These are phyloP conservation scores for Mycena pura DNA, from an alignment of 768 basidiomycete species.

Conservation along the genomic window DNA sequence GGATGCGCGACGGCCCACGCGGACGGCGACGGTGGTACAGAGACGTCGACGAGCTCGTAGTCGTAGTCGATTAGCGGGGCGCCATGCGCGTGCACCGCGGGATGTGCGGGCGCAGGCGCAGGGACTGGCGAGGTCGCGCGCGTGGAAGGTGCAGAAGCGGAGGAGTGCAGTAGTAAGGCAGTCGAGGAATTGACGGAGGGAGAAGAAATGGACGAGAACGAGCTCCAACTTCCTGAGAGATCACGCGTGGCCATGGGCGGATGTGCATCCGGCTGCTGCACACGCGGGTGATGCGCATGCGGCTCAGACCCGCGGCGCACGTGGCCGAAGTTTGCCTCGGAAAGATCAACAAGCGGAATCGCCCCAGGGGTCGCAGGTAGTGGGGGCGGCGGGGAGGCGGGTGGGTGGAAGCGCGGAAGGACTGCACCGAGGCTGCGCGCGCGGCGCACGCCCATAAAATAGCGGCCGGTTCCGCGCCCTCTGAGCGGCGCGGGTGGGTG, in stretches of 20 bases:
- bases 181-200: no score
- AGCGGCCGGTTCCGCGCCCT: background rate
- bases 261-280: no score
- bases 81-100: no score
- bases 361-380: background rate
- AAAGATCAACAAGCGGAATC: slow-evolving; percentile 10
- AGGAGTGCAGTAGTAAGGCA: no score
- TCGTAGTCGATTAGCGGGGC: slow-evolving; percentile 3
- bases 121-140: background rate
- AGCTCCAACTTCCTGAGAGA: background rate
- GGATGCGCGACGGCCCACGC: slow-evolving; percentile 17
- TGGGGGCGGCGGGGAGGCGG: background rate
- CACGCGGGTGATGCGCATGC: no score
- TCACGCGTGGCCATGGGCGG: background rate
- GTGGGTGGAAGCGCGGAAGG: background rate
- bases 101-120: background rate
- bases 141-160: background rate
- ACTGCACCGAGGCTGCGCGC: slow-evolving; percentile 8
- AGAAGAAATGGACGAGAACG: background rate
- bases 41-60: slow-evolving; percentile 14
- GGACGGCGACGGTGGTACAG: slow-evolving; percentile 19
- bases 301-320: no score
- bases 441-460: background rate
- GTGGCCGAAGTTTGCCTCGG: no score
- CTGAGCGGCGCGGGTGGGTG: background rate